Base-by-base conservation (phyloP, 495 filamentous ascomycete genomes). In the Tricharina praecox region DNA sequence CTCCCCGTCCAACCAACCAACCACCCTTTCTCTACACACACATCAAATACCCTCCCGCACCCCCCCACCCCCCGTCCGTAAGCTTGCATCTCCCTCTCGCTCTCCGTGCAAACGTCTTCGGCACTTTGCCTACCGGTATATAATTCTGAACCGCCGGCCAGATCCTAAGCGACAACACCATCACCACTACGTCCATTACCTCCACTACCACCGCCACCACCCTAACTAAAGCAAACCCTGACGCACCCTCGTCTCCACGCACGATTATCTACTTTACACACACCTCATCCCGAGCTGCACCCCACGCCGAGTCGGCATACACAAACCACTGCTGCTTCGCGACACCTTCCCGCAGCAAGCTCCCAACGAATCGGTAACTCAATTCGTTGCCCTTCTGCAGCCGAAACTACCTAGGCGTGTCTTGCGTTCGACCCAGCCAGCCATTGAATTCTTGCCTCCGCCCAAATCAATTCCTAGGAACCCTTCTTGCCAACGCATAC, bases 211-310 rank as follows among this genome's bases (percentile, higher is more conserved):
- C n/a, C n/a, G n/a, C n/a, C n/a, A n/a, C n/a, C n/a, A n/a, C n/a
- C n/a, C n/a, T n/a, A n/a, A n/a, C n/a, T n/a, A n/a, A n/a, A n/a
- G n/a, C n/a, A n/a, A n/a, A n/a, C n/a, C n/a, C n/a, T n/a, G n/a
- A n/a, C n/a, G n/a, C n/a, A n/a, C n/a, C n/a, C n/a, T n/a, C n/a
- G n/a, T n/a, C n/a, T n/a, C n/a, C n/a, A n/a, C 36, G 8, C 8
- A 39, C 36, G 16, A 21, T 16, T 39, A 16, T 39, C 19, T 39
- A 7, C 43, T 58, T 28, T 44, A 42, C 42, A 52, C 50, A 34
- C 54, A 42, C n/a, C n/a, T n/a, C n/a, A n/a, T n/a, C 13, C 28
- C 28, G 28, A 32, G 13, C 5, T 13, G 28, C 28, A 32, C 28
- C 28, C 13, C 28, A 32, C 28, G 28, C 28, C 28, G 28, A 13